These are phyloP conservation scores for Globisporangium irregulare DNA, from an alignment of 352 stramenopile genomes.

Conservation along the genomic window DNA sequence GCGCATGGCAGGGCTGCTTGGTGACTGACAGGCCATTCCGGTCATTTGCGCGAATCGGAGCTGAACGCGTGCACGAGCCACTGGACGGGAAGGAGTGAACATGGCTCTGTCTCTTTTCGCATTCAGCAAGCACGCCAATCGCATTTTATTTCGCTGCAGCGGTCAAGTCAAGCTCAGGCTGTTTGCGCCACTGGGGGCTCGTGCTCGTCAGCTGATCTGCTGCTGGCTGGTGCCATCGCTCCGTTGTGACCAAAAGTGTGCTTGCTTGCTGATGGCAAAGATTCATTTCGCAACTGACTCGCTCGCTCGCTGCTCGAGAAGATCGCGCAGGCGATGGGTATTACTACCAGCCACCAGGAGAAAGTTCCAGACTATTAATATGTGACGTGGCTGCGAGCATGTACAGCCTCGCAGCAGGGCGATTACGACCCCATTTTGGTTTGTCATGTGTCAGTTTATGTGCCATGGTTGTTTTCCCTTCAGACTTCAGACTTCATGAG, in stretches of 20 bases:
- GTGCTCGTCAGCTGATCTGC: not conserved
- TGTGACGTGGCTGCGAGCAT: not conserved
- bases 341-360: not conserved
- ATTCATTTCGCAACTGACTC: not conserved
- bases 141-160: not conserved
- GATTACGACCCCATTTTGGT: not conserved
- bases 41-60: not conserved
- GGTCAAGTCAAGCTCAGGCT: too few relatives aligned
- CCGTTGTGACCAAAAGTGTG: not conserved
- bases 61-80: not conserved
- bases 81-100: not conserved
- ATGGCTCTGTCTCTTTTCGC: not conserved
- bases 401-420: not conserved
- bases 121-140: not conserved
- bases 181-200: not conserved
- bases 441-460: not conserved
- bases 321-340: not conserved
- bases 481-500: not conserved
- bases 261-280: not conserved
- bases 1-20: not conserved
- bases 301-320: not conserved
- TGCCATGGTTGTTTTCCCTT: not conserved
- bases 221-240: not conserved
- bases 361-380: slow-evolving; percentile 5
- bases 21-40: not conserved